Percentiles rank a stretch among this genome's conserved stretches.
These are phyloP conservation scores for Cicer yamashitae DNA, from an alignment of 306 rosid genomes.

Conservation along the genomic window DNA sequence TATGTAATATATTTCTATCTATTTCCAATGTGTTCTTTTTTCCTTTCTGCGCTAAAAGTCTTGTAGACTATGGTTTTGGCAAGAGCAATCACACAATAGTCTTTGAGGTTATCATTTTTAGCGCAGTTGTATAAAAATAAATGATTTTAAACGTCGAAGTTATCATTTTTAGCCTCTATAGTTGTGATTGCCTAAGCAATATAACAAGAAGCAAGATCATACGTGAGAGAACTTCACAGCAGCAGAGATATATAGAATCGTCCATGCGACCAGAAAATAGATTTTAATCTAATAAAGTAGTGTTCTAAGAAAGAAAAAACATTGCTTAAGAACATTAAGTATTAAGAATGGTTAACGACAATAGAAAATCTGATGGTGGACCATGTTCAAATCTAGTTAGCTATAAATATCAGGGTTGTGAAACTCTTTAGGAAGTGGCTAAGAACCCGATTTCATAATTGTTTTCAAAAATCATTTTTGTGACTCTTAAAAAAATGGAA, in stretches of 20 bases:
- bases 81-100: too few relatives aligned
- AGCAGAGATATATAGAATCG: too few relatives aligned
- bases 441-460: neutral
- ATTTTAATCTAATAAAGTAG: too few relatives aligned
- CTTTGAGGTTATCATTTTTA: too few relatives aligned
- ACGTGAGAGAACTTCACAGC: too few relatives aligned
- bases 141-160: neutral
- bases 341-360: neutral
- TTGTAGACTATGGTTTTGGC: neutral
- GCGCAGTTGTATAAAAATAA: too few relatives aligned
- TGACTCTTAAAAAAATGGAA: neutral
- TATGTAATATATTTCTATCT: rapidly evolving
- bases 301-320: too few relatives aligned
- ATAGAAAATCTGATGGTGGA: neutral
- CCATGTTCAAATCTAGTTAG: neutral
- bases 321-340: too few relatives aligned
- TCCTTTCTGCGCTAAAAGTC: neutral
- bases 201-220: too few relatives aligned
- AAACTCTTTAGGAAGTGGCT: neutral
- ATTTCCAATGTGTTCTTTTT: rapidly evolving
- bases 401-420: neutral
- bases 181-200: too few relatives aligned
- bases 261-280: too few relatives aligned
- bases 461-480: neutral
- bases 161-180: neutral